Percentiles rank a stretch among this genome's conserved stretches.
Evolutionary conservation across 2,329 filamentous ascomycete genomes (phyloP).

Genomic region (Fusarium sp.): DNA sequence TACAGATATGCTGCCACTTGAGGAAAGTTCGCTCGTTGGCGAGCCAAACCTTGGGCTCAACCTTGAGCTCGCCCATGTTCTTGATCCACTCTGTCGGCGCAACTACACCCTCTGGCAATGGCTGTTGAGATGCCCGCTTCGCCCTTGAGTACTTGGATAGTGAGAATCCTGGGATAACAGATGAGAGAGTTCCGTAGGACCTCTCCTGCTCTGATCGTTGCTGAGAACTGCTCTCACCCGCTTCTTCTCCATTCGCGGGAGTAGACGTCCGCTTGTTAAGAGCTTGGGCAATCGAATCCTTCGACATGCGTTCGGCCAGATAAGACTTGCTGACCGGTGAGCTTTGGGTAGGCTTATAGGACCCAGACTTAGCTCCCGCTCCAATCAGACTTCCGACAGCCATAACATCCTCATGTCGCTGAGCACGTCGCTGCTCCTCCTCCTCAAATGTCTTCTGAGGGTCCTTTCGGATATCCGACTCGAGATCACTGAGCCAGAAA

Average conservation of each 20-base stretch:
- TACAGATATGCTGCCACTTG: constrained; percentile 96
- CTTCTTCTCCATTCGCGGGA: constrained; percentile 45
- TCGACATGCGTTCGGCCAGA: constrained; percentile 63
- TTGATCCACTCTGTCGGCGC: constrained; percentile 92
- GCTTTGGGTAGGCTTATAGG: constrained; percentile 68
- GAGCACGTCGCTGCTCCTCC: constrained; percentile 84
- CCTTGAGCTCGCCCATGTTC: constrained; percentile 88
- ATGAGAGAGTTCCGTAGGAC: constrained; percentile 69
- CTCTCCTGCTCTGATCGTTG: constrained; percentile 45
- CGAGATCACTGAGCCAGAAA: constrained; percentile 93
- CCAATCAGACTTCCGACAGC: constrained; percentile 90
- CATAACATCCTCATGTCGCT: constrained; percentile 84
- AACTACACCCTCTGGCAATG: constrained; percentile 85
- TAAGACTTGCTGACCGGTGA: constrained; percentile 76
- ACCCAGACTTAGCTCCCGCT: constrained; percentile 62
- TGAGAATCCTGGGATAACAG: constrained; percentile 84
- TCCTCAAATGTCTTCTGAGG: constrained; percentile 90
- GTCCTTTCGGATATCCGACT: constrained; percentile 92
- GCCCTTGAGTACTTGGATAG: constrained; percentile 77
- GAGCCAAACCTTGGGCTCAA: constrained; percentile 98
- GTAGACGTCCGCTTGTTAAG: constrained; percentile 40
- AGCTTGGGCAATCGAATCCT: constrained; percentile 45
- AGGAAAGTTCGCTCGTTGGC: constrained; percentile 98
- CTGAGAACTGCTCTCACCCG: constrained; percentile 49
- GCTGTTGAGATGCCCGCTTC: constrained; percentile 55